Base-by-base conservation (phyloP, 352 stramenopile genomes). In the Globisporangium paddicum region DNA sequence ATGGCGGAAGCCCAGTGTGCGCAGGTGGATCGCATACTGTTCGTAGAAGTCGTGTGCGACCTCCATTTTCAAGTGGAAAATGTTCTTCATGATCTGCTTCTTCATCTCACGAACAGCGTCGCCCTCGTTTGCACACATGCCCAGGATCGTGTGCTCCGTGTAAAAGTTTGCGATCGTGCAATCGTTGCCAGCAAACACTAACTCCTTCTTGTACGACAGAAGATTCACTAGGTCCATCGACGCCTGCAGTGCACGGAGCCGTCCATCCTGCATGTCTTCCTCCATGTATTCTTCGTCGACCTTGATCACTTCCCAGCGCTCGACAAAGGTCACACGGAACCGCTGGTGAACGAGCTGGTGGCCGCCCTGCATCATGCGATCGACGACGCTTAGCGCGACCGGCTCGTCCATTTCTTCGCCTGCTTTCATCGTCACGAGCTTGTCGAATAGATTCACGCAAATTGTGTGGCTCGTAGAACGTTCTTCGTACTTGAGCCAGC, bases 221-320 rank as follows among this genome's bases (percentile, higher is more conserved):
- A 96, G 62, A 28, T 93, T 89, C 26, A 94, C 72, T 38, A 96
- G 60, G 65, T 93, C 78, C 84, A 94, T 90, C 37, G 82, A 89
- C 26, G 81, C 86, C 61, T 90, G 82, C 2, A 81, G 58, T 21
- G 70, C 74, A 18, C 63, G 69, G 34, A 81, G 11, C 18, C 83
- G 68, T 6, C 75, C 71, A 10, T 72, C 60, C 63, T 90, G 63
- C 60, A 83, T 68, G 54, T 59, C 70, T 14, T 73, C 75, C 2
- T 79, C 64, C 28, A 68, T 42, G 34, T 73, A 80, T 19, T 76
- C 65, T 50, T 82, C 78, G 47, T 85, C 74, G 7, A 82, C 67
- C 37, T 72, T 75, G 40, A 87, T 72, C 7, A 82, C 42, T 48
- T 93, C 71, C 79, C 76, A 91, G 37, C 79, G 76, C 55, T 91